These are phyloP conservation scores for Coniochaeta hoffmannii DNA, from an alignment of 2,329 filamentous ascomycete species.

Conservation along the genomic window DNA sequence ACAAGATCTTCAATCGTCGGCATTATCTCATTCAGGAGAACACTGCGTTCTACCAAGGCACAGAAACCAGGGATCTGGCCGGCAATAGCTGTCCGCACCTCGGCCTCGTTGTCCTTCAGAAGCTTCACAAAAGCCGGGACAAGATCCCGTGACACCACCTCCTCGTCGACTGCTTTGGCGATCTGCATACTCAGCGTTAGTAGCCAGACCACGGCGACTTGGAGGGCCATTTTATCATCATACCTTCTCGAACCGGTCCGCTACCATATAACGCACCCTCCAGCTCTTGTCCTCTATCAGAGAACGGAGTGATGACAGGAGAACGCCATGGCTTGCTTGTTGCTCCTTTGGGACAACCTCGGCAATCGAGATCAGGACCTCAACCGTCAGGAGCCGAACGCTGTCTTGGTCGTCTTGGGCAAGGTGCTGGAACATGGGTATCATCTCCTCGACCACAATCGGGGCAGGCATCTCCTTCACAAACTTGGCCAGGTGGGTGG, in stretches of 20 bases:
- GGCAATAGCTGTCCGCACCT: slow-evolving; percentile 93
- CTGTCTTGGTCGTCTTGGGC: slow-evolving; percentile 97
- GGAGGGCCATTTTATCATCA: slow-evolving; percentile 5
- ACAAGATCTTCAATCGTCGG: slow-evolving; percentile 92
- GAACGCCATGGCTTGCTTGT: slow-evolving; percentile 88
- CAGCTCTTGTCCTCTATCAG: slow-evolving; percentile 99
- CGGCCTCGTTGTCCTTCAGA: slow-evolving; percentile 94
- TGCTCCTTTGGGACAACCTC: slow-evolving; percentile 98
- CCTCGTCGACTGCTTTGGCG: slow-evolving; percentile 95
- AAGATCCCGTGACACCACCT: slow-evolving; percentile 87
- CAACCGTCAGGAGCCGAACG: slow-evolving; percentile 89
- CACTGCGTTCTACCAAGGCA: slow-evolving; percentile 75
- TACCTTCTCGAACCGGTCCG: slow-evolving; percentile 96
- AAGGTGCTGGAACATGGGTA: slow-evolving; percentile 95
- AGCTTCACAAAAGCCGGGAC: slow-evolving; percentile 97
- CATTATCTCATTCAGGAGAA: slow-evolving; percentile 93
- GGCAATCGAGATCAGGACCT: slow-evolving; percentile 91
- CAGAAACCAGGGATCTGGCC: slow-evolving; percentile 98
- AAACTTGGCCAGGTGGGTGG: slow-evolving; percentile 94
- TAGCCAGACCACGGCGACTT: slow-evolving; percentile 7
- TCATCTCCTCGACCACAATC: slow-evolving; percentile 96
- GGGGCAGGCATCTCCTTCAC: slow-evolving; percentile 92
- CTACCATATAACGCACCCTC: slow-evolving; percentile 98
- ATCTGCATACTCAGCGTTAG: slow-evolving; percentile 49
- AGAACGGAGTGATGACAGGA: slow-evolving; percentile 82